These are phyloP conservation scores for Arthrobotrys iridis DNA, from an alignment of 2,329 filamentous ascomycete species.

Conservation along the genomic window DNA sequence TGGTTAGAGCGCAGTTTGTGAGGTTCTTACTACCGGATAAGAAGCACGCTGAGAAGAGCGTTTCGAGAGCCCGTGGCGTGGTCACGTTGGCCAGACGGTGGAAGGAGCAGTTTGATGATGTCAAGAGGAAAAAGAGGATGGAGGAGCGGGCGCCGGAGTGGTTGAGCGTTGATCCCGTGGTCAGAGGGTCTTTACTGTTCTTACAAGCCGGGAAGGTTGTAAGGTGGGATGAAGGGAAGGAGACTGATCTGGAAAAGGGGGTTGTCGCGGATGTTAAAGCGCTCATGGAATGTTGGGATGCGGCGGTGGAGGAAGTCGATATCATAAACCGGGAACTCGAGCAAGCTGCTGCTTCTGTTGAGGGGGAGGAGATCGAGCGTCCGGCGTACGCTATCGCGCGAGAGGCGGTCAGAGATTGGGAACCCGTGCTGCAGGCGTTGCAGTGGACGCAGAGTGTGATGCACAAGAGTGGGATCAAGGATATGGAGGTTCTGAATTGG, in stretches of 20 bases:
- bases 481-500: conserved; percentile 24
- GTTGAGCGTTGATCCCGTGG: conserved; percentile 37
- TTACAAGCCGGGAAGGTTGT: conserved; percentile 30
- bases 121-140: background rate
- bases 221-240: conserved; percentile 34
- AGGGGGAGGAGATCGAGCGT: background rate
- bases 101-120: conserved; percentile 35
- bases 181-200: conserved; percentile 36
- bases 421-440: conserved; percentile 34
- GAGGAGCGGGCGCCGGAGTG: conserved; percentile 24
- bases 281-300: conserved; percentile 33
- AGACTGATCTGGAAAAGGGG: background rate
- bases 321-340: conserved; percentile 2
- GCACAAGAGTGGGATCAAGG: conserved; percentile 16
- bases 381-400: conserved; percentile 33
- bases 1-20: conserved; percentile 42
- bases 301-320: conserved; percentile 7
- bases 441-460: conserved; percentile 43
- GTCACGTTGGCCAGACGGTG: conserved; percentile 1
- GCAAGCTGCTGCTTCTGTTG: background rate
- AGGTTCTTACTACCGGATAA: conserved; percentile 33
- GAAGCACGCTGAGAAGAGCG: conserved; percentile 16
- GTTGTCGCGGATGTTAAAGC: conserved; percentile 12
- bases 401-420: conserved; percentile 38
- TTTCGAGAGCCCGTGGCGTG: conserved; percentile 13